Evolutionary conservation across 768 basidiomycete genomes (phyloP), one percentile per base, ranked within the genome.

Genomic region (Trametes elegans): DNA sequence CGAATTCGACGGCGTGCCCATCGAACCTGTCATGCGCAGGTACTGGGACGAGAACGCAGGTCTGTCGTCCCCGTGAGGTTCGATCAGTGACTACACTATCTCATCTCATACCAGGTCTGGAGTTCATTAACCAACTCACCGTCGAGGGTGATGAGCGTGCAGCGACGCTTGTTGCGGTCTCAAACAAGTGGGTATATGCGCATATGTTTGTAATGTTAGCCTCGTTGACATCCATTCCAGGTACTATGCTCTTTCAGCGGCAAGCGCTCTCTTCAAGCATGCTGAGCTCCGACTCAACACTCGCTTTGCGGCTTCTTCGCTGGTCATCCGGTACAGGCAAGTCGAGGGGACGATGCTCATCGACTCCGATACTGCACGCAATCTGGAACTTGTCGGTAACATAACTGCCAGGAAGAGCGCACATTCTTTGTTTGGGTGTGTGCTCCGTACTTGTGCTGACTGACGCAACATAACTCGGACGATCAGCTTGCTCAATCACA

Each of bases 271-370:
- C 14, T 93, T 98, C 78, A 93, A 92, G 68, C 83, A 91, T 62
- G 79, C 87, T 19, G 90, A 95, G 65, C 70, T 71, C 2, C 80
- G 81, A 45, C 70, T 88, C 47, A 88, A 90, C 59, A 82, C 79
- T 0, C 80, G 83, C 13, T 98, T 90, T 66, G 78, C 89, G 1
- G 69, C 79, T 0, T 75, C 73, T 3, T 91, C 91, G 8, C 74
- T 93, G 21, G 79, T 84, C 29, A 90, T 93, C 50, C 78, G 82
- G 19, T 94, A 88, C 64, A 74, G 82, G 1, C 82, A 89, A 2
- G 84, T 90, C 0, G 90, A 95, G 66, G 95, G 95, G 0, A 95
- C 92, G 0, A 90, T 98, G 88, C 80, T 97, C 79, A 88, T 99
- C 59, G 97, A 98, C 65, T 79, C 85, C 0, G 94, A 94, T 57